phyloP scores from a whole-genome alignment of 495 filamentous ascomycete species.

The Neurospora sp. region DNA sequence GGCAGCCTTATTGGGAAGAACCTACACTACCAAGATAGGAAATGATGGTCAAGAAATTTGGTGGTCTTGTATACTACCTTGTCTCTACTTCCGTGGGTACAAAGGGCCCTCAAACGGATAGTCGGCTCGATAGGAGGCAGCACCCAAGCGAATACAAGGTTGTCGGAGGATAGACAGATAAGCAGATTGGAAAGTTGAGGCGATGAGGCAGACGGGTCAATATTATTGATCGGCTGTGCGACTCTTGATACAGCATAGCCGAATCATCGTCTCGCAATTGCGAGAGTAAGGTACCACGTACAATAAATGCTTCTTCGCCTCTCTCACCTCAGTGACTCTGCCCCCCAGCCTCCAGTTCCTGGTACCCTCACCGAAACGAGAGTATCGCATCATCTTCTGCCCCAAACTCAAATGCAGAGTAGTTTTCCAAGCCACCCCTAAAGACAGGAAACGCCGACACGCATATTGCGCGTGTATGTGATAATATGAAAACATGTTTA shows the following conservation, averaged over 20 bases:
- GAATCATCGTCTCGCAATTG: not conserved
- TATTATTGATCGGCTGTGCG: not conserved
- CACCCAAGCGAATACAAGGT: not conserved
- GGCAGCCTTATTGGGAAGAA: not conserved
- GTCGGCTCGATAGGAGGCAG: not conserved
- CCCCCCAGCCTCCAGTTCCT: not conserved
- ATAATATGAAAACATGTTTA: not conserved
- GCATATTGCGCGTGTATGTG: not conserved
- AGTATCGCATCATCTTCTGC: not conserved
- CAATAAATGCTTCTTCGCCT: not conserved
- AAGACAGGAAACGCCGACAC: not conserved
- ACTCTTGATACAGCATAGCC: not conserved
- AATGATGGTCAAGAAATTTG: not conserved
- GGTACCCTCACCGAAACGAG: not conserved
- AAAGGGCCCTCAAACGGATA: not conserved
- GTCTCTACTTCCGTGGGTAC: not conserved
- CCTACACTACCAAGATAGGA: not conserved
- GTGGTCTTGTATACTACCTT: not conserved
- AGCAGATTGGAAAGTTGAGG: not conserved
- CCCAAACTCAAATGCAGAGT: not conserved
- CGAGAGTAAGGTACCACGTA: not conserved
- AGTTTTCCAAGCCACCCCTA: not conserved
- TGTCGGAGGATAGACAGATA: not conserved
- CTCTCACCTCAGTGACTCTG: not conserved
- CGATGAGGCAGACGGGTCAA: not conserved